Evolutionary conservation across 345 rosid species (phyloP).

Genomic region (Streptanthus diversifolius): DNA sequence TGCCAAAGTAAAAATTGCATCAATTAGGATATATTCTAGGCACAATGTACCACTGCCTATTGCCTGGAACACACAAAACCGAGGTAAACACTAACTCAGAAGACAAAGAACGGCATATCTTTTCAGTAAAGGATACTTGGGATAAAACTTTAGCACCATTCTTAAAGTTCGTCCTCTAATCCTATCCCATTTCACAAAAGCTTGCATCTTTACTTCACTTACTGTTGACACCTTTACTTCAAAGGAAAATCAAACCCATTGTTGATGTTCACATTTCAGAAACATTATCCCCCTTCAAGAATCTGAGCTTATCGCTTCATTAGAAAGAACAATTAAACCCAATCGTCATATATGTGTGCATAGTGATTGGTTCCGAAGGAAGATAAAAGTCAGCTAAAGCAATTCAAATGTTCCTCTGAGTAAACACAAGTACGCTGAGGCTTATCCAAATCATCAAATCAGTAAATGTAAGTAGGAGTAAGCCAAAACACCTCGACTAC

Average conservation of each 20-base stretch:
- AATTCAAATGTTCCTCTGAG: background rate
- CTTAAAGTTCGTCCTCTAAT: background rate
- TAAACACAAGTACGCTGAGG: background rate
- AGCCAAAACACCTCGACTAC: constrained; percentile 48
- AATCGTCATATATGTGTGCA: background rate
- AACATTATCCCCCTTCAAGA: background rate
- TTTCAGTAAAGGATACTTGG: background rate
- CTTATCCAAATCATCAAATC: constrained; percentile 12
- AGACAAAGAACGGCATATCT: no score
- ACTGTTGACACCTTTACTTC: background rate
- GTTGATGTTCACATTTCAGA: background rate
- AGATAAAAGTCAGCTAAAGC: background rate
- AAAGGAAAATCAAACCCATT: background rate
- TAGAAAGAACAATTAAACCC: background rate
- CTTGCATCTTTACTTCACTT: background rate
- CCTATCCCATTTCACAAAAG: background rate
- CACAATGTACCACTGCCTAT: constrained; percentile 3
- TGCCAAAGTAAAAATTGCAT: background rate
- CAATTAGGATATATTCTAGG: background rate
- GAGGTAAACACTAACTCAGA: background rate
- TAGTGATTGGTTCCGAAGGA: background rate
- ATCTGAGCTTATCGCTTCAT: background rate
- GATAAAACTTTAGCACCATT: background rate
- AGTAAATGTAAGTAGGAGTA: background rate
- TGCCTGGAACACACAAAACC: constrained; percentile 16